A percentile compares a stretch with the other conserved stretches of the same genome.
These are phyloP conservation scores for Clonostachys rosea DNA, from an alignment of 2,329 filamentous ascomycete genomes.

Conservation along the genomic window DNA sequence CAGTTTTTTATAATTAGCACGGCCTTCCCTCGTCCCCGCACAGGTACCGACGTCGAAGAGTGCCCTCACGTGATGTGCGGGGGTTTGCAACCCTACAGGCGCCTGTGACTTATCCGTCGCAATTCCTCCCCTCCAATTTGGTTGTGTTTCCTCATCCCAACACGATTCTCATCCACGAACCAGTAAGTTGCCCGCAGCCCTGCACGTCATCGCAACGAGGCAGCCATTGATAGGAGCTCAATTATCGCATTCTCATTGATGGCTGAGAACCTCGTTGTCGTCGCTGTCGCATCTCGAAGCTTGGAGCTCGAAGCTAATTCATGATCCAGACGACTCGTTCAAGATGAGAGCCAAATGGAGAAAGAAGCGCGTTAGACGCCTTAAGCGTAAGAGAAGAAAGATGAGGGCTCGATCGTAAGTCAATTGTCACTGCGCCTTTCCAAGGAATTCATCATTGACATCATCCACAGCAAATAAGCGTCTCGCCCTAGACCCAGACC, in stretches of 20 bases:
- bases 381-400: conserved; percentile 99
- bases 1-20: not conserved
- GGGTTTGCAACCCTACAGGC: conserved; percentile 30
- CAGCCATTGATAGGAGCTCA: no score
- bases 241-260: no score
- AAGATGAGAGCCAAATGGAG: conserved; percentile 97
- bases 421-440: not conserved
- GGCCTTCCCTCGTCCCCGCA: no score
- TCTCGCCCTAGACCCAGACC: conserved; percentile 54
- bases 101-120: conserved; percentile 18
- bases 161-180: conserved; percentile 41
- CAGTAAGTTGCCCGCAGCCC: conserved; percentile 18
- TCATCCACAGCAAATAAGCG: conserved; percentile 59
- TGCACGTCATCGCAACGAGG: no score
- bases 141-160: conserved; percentile 33
- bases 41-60: not conserved
- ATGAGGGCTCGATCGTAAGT: conserved; percentile 95
- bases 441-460: conserved; percentile 22
- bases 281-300: no score
- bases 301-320: no score
- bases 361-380: conserved; percentile 99
- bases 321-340: conserved; percentile 26
- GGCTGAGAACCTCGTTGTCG: no score
- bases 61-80: conserved; percentile 22
- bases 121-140: conserved; percentile 19